These are phyloP conservation scores for Mycothermus thermophilus DNA, from an alignment of 495 filamentous ascomycete genomes.

Conservation along the genomic window DNA sequence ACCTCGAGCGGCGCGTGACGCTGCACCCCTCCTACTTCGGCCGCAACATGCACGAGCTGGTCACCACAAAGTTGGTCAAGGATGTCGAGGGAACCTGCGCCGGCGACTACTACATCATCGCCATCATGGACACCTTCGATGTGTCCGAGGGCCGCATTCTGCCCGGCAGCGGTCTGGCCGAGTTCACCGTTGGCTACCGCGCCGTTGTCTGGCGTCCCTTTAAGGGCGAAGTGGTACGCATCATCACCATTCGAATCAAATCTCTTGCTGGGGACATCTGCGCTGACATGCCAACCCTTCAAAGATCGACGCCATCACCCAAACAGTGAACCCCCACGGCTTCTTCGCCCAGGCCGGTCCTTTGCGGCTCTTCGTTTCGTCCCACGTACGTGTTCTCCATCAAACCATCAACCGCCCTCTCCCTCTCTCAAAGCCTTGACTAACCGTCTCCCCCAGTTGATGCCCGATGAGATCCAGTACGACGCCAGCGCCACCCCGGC, in stretches of 20 bases:
- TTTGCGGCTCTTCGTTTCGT: conserved; percentile 75
- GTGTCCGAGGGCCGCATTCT: conserved; percentile 86
- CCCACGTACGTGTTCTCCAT: conserved; percentile 61
- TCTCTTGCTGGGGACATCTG: too few species aligned
- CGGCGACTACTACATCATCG: conserved; percentile 88
- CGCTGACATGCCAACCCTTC: too few species aligned
- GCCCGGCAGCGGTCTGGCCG: conserved; percentile 74
- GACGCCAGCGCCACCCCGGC: conserved; percentile 79
- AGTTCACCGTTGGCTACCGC: conserved; percentile 88
- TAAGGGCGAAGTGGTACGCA: conserved; percentile 82
- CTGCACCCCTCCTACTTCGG: conserved; percentile 96
- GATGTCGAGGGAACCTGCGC: conserved; percentile 91
- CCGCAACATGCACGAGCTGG: conserved; percentile 73
- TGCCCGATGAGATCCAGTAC: conserved; percentile 83
- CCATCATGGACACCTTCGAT: conserved; percentile 86
- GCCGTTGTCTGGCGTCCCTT: conserved; percentile 97
- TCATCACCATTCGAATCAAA: conserved; percentile 1
- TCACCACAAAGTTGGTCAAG: conserved; percentile 70
- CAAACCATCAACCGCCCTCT: too few species aligned
- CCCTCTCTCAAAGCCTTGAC: too few species aligned
- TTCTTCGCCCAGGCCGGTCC: conserved; percentile 89
- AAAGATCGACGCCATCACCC: conserved; percentile 90
- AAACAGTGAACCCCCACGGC: conserved; percentile 76
- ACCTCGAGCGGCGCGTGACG: conserved; percentile 81
- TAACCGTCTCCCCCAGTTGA: conserved; percentile 60